These are phyloP conservation scores for Puccinia coronata DNA, from an alignment of 1,284 basidiomycete genomes.

Conservation along the genomic window DNA sequence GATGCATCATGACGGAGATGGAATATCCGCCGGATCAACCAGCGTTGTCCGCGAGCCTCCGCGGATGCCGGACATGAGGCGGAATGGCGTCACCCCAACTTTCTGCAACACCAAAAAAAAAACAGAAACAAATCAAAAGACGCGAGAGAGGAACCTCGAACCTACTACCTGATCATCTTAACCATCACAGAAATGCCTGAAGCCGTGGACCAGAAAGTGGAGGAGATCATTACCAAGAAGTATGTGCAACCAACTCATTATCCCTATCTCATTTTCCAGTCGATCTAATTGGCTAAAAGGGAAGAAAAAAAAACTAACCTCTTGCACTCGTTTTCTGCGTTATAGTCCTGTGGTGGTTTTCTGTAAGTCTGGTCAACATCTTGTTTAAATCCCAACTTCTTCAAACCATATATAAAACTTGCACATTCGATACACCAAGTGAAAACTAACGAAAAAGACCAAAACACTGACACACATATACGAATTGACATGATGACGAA, in stretches of 20 bases:
- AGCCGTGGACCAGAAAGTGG: conserved; percentile 1
- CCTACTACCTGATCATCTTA: no score
- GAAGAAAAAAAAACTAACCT: background rate
- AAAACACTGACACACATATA: no score
- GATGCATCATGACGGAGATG: no score
- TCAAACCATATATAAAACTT: no score
- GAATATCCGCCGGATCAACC: no score
- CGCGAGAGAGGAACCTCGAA: background rate
- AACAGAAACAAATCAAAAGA: background rate
- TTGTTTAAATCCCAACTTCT: background rate
- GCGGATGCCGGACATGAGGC: no score
- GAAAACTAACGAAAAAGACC: no score
- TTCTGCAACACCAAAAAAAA: no score
- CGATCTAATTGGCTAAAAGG: background rate
- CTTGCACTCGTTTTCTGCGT: background rate
- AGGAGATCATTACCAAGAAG: conserved; percentile 24
- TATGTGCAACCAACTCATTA: background rate
- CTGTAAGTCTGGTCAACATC: conserved; percentile 10
- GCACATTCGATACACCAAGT: no score
- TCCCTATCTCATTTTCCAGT: background rate
- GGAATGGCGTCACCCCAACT: no score
- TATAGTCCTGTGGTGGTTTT: conserved; percentile 37
- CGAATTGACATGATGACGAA: no score
- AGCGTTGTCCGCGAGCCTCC: no score
- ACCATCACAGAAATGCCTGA: background rate